A percentile compares a stretch with the other conserved stretches of the same genome.
These are phyloP conservation scores for Podospora australis DNA, from an alignment of 495 filamentous ascomycete genomes.

Conservation along the genomic window DNA sequence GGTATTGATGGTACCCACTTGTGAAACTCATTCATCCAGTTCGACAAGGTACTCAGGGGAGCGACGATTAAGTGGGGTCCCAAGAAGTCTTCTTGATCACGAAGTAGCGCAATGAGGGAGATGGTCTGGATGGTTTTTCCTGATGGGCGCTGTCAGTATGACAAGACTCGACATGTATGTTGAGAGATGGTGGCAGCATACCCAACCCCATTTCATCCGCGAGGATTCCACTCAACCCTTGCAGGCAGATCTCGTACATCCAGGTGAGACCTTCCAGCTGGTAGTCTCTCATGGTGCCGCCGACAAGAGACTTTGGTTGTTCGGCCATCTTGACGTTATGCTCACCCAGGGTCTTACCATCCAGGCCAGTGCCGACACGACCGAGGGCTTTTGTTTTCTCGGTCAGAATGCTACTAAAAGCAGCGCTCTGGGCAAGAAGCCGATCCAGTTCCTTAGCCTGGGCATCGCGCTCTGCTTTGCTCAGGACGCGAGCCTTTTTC, in stretches of 20 bases:
- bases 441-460: slow-evolving; percentile 47
- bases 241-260: slow-evolving; percentile 75
- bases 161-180: no score
- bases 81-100: slow-evolving; percentile 71
- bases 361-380: slow-evolving; percentile 46
- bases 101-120: slow-evolving; percentile 77
- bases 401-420: slow-evolving; percentile 48
- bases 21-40: slow-evolving; percentile 93
- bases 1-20: slow-evolving; percentile 85
- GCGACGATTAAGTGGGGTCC: slow-evolving; percentile 89
- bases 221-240: slow-evolving; percentile 89
- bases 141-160: slow-evolving; percentile 9
- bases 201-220: slow-evolving; percentile 98
- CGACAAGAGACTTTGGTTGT: slow-evolving; percentile 77
- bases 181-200: no score
- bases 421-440: slow-evolving; percentile 39
- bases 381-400: slow-evolving; percentile 50
- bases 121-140: slow-evolving; percentile 92
- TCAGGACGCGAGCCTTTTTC: slow-evolving; percentile 41
- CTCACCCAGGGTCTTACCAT: slow-evolving; percentile 57
- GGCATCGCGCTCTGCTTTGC: slow-evolving; percentile 44
- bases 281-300: slow-evolving; percentile 88
- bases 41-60: slow-evolving; percentile 84
- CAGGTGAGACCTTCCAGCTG: slow-evolving; percentile 92
- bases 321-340: slow-evolving; percentile 73